These are phyloP conservation scores for Solanum hybrid DNA, from an alignment of 305 asterid genomes.

Conservation along the genomic window DNA sequence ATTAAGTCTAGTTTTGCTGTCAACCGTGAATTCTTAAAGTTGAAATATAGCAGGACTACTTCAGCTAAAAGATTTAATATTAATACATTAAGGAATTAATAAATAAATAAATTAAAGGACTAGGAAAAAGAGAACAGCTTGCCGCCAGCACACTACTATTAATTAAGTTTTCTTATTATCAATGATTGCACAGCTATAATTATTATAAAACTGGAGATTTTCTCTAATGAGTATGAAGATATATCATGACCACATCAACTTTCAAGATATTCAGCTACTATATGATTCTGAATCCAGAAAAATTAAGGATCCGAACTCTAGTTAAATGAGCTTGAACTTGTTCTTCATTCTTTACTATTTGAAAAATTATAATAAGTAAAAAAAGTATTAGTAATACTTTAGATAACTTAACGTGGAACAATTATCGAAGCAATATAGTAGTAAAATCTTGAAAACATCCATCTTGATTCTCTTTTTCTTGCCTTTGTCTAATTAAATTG, in stretches of 20 bases:
- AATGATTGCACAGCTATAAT: not conserved
- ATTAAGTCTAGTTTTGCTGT: not conserved
- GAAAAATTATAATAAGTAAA: no score
- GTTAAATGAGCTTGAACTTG: not conserved
- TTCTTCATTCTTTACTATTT: not conserved
- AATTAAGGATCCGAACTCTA: not conserved
- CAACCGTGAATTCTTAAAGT: not conserved
- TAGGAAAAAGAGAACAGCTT: not conserved
- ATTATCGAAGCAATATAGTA: not conserved
- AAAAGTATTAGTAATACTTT: not conserved
- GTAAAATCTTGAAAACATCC: not conserved
- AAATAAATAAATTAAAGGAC: not conserved
- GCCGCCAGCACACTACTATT: not conserved
- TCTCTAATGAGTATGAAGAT: not conserved
- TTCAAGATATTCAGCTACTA: not conserved
- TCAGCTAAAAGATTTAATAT: not conserved
- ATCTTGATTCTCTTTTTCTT: not conserved
- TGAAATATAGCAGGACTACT: not conserved
- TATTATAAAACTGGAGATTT: not conserved
- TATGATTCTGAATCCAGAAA: not conserved
- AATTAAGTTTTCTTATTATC: not conserved
- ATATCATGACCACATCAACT: not conserved
- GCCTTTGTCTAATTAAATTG: not conserved
- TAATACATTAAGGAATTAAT: not conserved
- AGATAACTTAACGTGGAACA: not conserved